phyloP scores from a whole-genome alignment of 2,329 filamentous ascomycete species.

The Teratosphaeria nubilosa region DNA sequence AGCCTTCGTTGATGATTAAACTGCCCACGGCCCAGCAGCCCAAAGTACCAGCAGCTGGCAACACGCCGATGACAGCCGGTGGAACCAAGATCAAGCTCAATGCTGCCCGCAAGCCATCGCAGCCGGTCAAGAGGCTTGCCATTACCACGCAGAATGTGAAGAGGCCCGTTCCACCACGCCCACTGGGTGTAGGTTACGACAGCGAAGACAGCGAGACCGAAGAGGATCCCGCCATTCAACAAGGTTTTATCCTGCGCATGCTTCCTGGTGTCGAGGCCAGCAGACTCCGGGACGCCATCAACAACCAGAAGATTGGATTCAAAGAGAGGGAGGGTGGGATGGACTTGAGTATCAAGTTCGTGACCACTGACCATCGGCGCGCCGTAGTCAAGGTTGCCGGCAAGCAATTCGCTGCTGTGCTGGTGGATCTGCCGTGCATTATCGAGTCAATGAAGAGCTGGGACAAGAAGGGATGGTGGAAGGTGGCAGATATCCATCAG shows the following conservation, averaged over 20 bases:
- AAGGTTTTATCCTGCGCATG: constrained; percentile 85
- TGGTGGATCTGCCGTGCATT: constrained; percentile 79
- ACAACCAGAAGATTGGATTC: constrained; percentile 65
- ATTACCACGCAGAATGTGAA: constrained; percentile 4
- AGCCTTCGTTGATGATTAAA: constrained; percentile 25
- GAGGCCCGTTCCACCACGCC: constrained; percentile 44
- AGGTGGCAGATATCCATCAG: constrained; percentile 78
- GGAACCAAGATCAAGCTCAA: constrained; percentile 1
- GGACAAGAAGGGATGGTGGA: constrained; percentile 80
- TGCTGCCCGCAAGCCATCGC: neutral
- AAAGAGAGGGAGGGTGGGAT: constrained; percentile 55
- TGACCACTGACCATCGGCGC: constrained; percentile 63
- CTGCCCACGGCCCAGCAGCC: constrained; percentile 6
- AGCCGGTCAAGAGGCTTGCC: constrained; percentile 1
- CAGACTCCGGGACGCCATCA: constrained; percentile 65
- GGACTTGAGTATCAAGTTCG: constrained; percentile 71
- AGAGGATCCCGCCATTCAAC: constrained; percentile 75
- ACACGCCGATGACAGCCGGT: neutral
- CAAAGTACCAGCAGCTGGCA: neutral
- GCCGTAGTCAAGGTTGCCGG: constrained; percentile 61
- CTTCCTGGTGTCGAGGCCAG: constrained; percentile 75
- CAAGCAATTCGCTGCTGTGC: constrained; percentile 61
- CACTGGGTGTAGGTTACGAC: constrained; percentile 83
- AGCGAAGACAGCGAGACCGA: constrained; percentile 91
- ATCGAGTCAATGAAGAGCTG: constrained; percentile 89